These are phyloP conservation scores for Aureobasidium sp. DNA, from an alignment of 2,329 filamentous ascomycete genomes.

Conservation along the genomic window DNA sequence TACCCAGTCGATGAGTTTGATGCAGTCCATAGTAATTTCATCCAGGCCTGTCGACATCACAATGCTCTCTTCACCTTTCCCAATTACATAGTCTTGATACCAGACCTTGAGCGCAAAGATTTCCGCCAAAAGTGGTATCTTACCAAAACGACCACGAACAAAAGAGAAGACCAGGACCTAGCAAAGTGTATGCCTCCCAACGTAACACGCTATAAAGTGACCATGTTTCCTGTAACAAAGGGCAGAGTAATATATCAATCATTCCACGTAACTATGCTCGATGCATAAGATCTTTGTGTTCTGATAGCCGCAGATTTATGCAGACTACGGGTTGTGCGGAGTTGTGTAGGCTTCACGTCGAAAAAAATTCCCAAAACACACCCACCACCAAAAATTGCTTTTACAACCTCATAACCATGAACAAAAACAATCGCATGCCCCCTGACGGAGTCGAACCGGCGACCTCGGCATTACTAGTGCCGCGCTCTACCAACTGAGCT, in stretches of 20 bases:
- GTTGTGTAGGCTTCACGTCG: neutral
- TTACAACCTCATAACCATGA: neutral
- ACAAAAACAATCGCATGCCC: neutral
- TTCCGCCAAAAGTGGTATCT: too few species aligned
- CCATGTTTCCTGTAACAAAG: too few species aligned
- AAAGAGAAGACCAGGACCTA: neutral
- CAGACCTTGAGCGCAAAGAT: too few species aligned
- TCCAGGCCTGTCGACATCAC: too few species aligned
- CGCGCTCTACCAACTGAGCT: slow-evolving; percentile 16
- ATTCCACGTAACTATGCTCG: neutral
- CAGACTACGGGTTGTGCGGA: neutral
- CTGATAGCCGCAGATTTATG: neutral
- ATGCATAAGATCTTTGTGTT: neutral
- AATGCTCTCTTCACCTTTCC: too few species aligned
- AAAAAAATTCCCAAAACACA: neutral
- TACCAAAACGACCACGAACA: neutral
- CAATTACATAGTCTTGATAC: too few species aligned
- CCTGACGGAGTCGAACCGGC: slow-evolving; percentile 14
- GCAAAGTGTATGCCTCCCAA: too few species aligned
- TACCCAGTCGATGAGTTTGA: too few species aligned
- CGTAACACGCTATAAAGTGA: too few species aligned
- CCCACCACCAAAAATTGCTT: neutral
- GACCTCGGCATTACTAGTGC: slow-evolving; percentile 15
- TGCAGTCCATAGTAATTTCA: too few species aligned
- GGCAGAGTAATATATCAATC: neutral